Evolutionary conservation across 148 eudicot genomes (phyloP), one percentile per base, ranked within the genome.

Genomic region (Chenopodium album): DNA sequence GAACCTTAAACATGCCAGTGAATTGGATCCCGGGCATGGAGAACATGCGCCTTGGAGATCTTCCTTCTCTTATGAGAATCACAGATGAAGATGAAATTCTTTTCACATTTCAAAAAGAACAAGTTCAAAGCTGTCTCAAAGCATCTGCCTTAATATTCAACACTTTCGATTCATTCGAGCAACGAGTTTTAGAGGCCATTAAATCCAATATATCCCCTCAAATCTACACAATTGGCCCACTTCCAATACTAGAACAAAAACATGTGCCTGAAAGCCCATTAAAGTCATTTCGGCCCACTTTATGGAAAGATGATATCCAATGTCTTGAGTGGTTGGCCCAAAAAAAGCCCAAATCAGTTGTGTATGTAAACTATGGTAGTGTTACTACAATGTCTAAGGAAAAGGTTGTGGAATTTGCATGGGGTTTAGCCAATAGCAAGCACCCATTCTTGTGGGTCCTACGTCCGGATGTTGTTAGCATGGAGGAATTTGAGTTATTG

Each of bases 341-440:
- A 68, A 67, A 76, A 62, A 67, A 62, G 59, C 80, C 77, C 22
- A 52, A 37, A 13, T 84, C 86, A 47, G 86, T 84, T 14, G 72
- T 80, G 29, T 84, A 79, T 60, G 83, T 84, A 37, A 84, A 80
- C 31, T 84, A 75, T 59, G 86, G 80, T 0, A 74, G 80, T 29
- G 46, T 75, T 0, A 80, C 86, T 6, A 54, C 62, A 4, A 75
- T 84, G 80, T 17, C 69, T 7, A 31, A 60, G 20, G 72, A 80
- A 19, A 74, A 28, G 34, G 67, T 84, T 3, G 7, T 26, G 2
- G 85, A 83, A 22, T 83, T 83, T 56, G 85, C 85, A 17, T 83
- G 85, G 85, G 85, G 85, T 2, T 54, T 83, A 17, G 85, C 85
- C 62, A 79, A 83, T 20, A 73, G 79, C 31, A 54, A 66, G 62